These are phyloP conservation scores for Ceratobasidium papillatum DNA, from an alignment of 1,284 basidiomycete species.

Conservation along the genomic window DNA sequence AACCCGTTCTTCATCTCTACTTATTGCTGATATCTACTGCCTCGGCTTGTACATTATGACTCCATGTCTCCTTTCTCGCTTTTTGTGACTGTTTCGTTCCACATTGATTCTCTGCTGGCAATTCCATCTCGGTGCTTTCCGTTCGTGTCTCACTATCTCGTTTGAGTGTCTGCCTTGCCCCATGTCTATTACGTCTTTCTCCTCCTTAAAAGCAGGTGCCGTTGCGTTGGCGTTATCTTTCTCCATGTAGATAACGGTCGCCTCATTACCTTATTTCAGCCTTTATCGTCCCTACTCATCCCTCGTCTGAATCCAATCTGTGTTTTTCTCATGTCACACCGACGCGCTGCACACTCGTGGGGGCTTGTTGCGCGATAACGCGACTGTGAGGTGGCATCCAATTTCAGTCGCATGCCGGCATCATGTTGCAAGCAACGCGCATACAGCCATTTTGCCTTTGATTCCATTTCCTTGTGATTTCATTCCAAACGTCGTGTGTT, in stretches of 20 bases:
- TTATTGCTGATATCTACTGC: slow-evolving; percentile 40
- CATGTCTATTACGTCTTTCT: slow-evolving; percentile 18
- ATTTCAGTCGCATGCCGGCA: slow-evolving; percentile 17
- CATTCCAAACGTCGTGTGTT: background rate
- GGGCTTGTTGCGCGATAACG: slow-evolving; percentile 3
- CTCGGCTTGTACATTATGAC: slow-evolving; percentile 32
- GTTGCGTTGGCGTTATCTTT: slow-evolving; percentile 30
- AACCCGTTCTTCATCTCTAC: slow-evolving; percentile 37
- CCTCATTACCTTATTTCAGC: slow-evolving; percentile 29
- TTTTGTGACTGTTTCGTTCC: slow-evolving; percentile 23
- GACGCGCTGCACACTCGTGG: background rate
- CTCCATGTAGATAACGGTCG: slow-evolving; percentile 29
- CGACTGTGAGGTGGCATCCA: slow-evolving; percentile 23
- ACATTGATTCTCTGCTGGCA: slow-evolving; percentile 26
- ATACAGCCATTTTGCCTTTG: slow-evolving; percentile 14
- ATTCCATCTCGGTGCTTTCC: background rate
- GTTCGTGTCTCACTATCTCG: slow-evolving; percentile 11
- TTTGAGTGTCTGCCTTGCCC: background rate
- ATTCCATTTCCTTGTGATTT: slow-evolving; percentile 6
- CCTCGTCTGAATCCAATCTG: background rate
- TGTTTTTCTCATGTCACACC: background rate
- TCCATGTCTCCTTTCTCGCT: background rate
- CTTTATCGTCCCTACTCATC: background rate
- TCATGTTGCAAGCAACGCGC: background rate
- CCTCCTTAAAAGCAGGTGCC: slow-evolving; percentile 12